Evolutionary conservation across 1,284 basidiomycete species (phyloP), one percentile per base, ranked within the genome.

Genomic region (Ganoderma leucocontextum): DNA sequence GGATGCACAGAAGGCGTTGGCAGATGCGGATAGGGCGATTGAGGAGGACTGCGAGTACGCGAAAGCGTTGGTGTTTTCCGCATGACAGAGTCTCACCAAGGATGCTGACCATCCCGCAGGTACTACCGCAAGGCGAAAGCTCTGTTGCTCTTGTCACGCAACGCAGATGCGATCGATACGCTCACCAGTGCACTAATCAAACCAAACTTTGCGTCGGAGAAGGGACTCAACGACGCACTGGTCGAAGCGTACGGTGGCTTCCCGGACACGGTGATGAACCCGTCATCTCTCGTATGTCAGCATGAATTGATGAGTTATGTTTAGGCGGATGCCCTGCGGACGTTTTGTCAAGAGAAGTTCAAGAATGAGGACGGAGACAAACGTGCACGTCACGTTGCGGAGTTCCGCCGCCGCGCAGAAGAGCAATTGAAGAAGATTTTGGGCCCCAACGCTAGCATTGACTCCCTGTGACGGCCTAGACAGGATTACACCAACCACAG

Each of bases 71-170:
- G 73, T 68, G 19, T 22, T 35, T 61, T 39, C 19, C 39, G 19
- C 38, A 9, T 52, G 12, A 12, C 13, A 29, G 7, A 4, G 19
- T 39, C 17, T 19, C 19, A 38, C 1, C 8, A 22, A 12, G n/a
- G 15, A 35, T 15, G 39, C 42, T 59, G 17, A 67, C 41, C 13
- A 36, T 33, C 0, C 22, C 2, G 12, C 61, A 74, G 74, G 17
- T 75, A 75, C 61, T 75, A 75, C 44, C 74, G 73, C 29, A 70
- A 73, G 44, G 74, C 75, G n/a, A 75, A 75, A 58, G 67, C 74
- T 12, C 64, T 68, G 38, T 67, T 70, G 62, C 60, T 75, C 4
- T 65, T 76, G 10, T 36, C 49, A 1, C 58, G 73, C 12, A 61
- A 38, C 19, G 47, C 38, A 9, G 63, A 66, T 13, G 70, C 75